Conservation (phyloP, 345 rosid genomes). For the Atalantia buxifolia region DNA sequence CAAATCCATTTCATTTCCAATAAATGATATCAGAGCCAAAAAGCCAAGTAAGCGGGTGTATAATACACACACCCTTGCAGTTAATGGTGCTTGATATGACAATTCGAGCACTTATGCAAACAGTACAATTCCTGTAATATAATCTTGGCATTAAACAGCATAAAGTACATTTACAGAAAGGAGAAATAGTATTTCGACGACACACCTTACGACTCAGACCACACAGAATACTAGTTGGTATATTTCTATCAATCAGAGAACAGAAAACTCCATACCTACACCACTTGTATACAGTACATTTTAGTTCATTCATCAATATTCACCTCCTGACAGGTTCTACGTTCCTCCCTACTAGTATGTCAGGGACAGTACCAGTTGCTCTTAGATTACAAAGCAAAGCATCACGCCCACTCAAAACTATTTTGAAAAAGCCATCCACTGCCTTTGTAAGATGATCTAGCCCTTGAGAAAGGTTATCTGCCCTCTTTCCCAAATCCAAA, state of each 20-base stretch:
- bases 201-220: constrained; percentile 15
- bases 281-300: constrained; percentile 6
- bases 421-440: constrained; percentile 77
- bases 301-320: constrained; percentile 20
- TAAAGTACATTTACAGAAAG: constrained; percentile 18
- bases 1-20: neutral
- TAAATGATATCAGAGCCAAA: neutral
- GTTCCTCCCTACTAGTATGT: constrained; percentile 24
- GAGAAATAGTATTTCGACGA: neutral
- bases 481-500: constrained; percentile 33
- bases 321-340: constrained; percentile 27
- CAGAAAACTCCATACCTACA: constrained; percentile 20
- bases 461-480: constrained; percentile 63
- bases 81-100: neutral
- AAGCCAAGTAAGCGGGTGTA: neutral
- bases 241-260: constrained; percentile 6
- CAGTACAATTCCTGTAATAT: constrained; percentile 6
- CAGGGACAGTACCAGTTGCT: constrained; percentile 30
- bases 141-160: constrained; percentile 8
- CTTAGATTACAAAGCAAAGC: constrained; percentile 83
- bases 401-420: constrained; percentile 74
- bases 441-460: constrained; percentile 61
- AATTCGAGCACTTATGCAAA: neutral
- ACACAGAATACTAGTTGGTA: constrained; percentile 10
- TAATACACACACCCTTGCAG: neutral